Evolutionary conservation across 352 stramenopile species (phyloP), one percentile per base, ranked within the genome.

Genomic region (Globisporangium polare): DNA sequence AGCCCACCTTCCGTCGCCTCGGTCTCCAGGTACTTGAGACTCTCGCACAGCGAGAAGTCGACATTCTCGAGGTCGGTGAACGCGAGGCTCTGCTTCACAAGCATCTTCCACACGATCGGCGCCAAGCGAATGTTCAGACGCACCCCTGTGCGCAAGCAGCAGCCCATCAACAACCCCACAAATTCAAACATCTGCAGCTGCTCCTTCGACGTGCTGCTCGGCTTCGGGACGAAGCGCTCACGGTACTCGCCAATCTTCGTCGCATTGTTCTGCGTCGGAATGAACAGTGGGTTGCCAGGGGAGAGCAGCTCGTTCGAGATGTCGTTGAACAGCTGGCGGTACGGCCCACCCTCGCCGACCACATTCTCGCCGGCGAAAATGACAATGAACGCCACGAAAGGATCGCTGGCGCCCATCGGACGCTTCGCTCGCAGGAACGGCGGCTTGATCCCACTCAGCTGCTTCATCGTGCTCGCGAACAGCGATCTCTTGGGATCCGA

Each of bases 341-440:
- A 93, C 5, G 84, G 84, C 0, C 84, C 84, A 53, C 84, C 82
- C 60, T 93, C 84, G 3, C 84, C 84, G 8, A 93, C 84, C 3
- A 93, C 84, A 20, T 93, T 88, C 69, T 93, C 84, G 17, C 84
- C 82, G 9, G 74, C 63, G 53, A 93, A 93, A 8, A 87, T 72
- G 13, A 90, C 84, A 37, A 89, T 88, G 66, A 93, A 93, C 24
- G 84, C 77, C 17, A 93, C 80, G 49, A 93, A 93, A 27, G 84
- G 84, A 51, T 93, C 84, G 46, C 81, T 90, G 10, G 84, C 84
- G 37, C 84, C 84, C 1, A 78, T 87, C 0, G 84, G 84, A n/a
- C 84, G 77, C 65, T 90, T 91, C 7, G 79, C 80, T 2, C 81
- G 78, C 26, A 93, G 63, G 22, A 75, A 33, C 8, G 74, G 77